These are phyloP conservation scores for Rutidosis leptorrhynchoides DNA, from an alignment of 129 eudicot genomes.

Conservation along the genomic window DNA sequence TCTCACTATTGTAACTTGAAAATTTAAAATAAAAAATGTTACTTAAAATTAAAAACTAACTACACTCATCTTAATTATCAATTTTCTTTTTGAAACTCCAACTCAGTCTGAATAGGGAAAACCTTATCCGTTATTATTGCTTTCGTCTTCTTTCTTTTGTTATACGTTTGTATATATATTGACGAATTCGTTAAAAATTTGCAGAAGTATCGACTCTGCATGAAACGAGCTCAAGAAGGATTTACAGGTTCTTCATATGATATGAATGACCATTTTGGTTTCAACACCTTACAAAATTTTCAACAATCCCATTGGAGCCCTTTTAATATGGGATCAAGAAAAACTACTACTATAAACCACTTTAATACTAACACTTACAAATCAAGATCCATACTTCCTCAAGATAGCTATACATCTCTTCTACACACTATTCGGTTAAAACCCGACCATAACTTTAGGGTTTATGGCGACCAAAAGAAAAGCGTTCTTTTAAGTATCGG, in stretches of 20 bases:
- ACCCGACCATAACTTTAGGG: conserved; percentile 31
- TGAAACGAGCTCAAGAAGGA: conserved; percentile 42
- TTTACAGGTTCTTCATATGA: conserved; percentile 25
- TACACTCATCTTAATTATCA: background rate
- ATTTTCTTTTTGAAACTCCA: background rate
- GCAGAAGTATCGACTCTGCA: conserved; percentile 48
- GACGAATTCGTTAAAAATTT: conserved; percentile 8
- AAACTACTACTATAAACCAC: conserved; percentile 9
- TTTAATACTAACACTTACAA: conserved; percentile 14
- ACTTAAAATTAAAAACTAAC: background rate
- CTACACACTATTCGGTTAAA: conserved; percentile 20
- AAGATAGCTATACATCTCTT: conserved; percentile 18
- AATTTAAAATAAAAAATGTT: background rate
- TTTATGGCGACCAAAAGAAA: conserved; percentile 38
- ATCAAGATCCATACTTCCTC: conserved; percentile 22
- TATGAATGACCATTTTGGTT: conserved; percentile 15
- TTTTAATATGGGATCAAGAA: conserved; percentile 26
- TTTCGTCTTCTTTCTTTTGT: background rate
- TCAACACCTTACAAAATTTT: conserved; percentile 17
- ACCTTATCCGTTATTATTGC: too few species aligned
- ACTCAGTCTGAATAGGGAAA: too few species aligned
- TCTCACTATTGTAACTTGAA: background rate
- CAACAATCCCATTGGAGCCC: conserved; percentile 29
- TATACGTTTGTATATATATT: background rate
- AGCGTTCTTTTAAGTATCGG: conserved; percentile 29